A percentile compares a stretch with the other conserved stretches of the same genome.
phyloP scores from a whole-genome alignment of 371 early-diverging fungal genomes.

The Rhizopus delemar region DNA sequence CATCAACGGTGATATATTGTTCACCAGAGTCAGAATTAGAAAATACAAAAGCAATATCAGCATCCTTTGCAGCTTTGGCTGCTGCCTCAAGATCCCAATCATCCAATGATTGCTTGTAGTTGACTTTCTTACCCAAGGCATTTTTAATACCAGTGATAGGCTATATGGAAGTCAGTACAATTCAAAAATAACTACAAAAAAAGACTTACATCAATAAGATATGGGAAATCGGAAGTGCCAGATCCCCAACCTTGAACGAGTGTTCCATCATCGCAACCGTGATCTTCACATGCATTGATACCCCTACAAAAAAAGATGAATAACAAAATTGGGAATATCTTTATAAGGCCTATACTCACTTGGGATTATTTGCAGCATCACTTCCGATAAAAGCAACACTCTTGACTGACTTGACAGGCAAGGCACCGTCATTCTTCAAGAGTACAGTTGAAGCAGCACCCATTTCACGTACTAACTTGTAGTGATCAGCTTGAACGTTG shows the following conservation, averaged over 20 bases:
- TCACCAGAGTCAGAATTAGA: conserved; percentile 59
- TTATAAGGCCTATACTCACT: conserved; percentile 11
- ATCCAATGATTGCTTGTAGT: conserved; percentile 26
- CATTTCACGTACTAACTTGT: conserved; percentile 33
- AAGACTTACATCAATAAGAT: conserved; percentile 43
- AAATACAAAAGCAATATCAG: conserved; percentile 60
- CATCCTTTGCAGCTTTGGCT: conserved; percentile 30
- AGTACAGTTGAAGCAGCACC: conserved; percentile 54
- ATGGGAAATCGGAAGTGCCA: conserved; percentile 60
- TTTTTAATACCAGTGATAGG: conserved; percentile 37
- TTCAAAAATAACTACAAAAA: neutral
- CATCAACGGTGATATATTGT: conserved; percentile 39
- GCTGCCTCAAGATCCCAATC: conserved; percentile 41
- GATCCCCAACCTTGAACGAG: conserved; percentile 65
- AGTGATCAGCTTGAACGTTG: conserved; percentile 44
- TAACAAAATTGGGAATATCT: neutral
- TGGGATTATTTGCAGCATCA: conserved; percentile 44
- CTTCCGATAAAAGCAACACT: conserved; percentile 51
- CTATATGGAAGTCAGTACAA: neutral
- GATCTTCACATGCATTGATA: conserved; percentile 24
- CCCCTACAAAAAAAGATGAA: conserved; percentile 8
- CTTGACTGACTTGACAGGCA: conserved; percentile 30
- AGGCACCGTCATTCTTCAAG: conserved; percentile 38
- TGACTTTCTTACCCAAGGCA: conserved; percentile 30
- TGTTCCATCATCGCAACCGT: conserved; percentile 46